A percentile compares a stretch with the other conserved stretches of the same genome.
Evolutionary conservation across 2,329 filamentous ascomycete genomes (phyloP).

Genomic region (Albophoma yamanashiensis): DNA sequence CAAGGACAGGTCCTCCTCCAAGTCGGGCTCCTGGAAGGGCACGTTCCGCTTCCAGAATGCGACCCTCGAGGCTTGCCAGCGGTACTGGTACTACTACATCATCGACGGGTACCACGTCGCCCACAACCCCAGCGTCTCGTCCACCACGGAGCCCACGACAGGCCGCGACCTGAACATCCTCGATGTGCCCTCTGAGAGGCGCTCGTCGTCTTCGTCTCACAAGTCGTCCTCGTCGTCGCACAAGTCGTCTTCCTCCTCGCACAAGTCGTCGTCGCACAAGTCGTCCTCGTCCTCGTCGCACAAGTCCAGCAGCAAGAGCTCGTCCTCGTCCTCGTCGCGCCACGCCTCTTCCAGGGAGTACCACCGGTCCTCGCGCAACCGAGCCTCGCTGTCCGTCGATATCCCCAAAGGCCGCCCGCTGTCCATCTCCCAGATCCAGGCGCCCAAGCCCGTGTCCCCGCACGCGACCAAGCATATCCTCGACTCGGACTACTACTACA

Average conservation of each 20-base stretch:
- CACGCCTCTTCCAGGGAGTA: constrained; percentile 33
- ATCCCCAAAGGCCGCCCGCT: constrained; percentile 83
- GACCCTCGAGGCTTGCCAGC: constrained; percentile 76
- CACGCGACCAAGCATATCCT: constrained; percentile 82
- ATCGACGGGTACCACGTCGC: constrained; percentile 98
- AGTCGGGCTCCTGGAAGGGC: constrained; percentile 87
- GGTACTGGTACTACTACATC: constrained; percentile 99
- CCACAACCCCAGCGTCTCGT: constrained; percentile 85
- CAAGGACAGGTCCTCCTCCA: constrained; percentile 72
- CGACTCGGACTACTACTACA: constrained; percentile 63
- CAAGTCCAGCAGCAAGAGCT: constrained; percentile 17
- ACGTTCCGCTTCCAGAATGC: constrained; percentile 90
- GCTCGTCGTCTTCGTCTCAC: constrained; percentile 24
- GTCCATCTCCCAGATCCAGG: constrained; percentile 79
- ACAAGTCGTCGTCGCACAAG: constrained; percentile 23
- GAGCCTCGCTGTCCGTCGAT: constrained; percentile 45
- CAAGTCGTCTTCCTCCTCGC: constrained; percentile 21
- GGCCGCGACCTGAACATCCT: constrained; percentile 96
- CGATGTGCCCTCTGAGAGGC: constrained; percentile 57
- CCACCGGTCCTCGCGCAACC: constrained; percentile 31
- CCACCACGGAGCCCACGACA: constrained; percentile 89
- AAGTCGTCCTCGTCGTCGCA: constrained; percentile 21
- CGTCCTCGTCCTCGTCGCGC: constrained; percentile 29
- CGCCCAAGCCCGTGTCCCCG: constrained; percentile 81
- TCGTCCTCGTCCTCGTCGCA: constrained; percentile 16